Percentiles rank a stretch among this genome's conserved stretches.
phyloP scores from a whole-genome alignment of 169 alveolate genomes.

The Ichthyophthirius multifiliis region DNA sequence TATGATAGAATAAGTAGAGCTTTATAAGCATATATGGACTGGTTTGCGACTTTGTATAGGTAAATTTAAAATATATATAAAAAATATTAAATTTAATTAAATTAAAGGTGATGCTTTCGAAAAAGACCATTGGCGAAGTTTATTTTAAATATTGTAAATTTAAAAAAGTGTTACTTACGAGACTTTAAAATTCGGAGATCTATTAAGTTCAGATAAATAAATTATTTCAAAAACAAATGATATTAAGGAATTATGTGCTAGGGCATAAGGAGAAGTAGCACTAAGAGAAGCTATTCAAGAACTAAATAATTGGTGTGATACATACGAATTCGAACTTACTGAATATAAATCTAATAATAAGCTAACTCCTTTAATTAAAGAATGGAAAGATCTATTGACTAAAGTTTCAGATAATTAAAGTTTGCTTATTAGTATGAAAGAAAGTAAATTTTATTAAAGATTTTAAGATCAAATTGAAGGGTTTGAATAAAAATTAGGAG shows the following conservation, averaged over 20 bases:
- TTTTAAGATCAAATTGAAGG: conserved; percentile 88
- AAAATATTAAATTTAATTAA: too few species aligned
- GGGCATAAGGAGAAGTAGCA: conserved; percentile 94
- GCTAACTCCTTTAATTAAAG: conserved; percentile 88
- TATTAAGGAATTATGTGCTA: conserved; percentile 86
- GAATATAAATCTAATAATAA: conserved; percentile 81
- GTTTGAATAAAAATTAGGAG: conserved; percentile 84
- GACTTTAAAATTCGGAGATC: conserved; percentile 77
- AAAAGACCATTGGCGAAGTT: conserved; percentile 91
- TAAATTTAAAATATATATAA: too few species aligned
- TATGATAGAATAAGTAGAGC: conserved; percentile 68
- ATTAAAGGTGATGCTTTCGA: conserved; percentile 93
- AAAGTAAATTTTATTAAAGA: conserved; percentile 77
- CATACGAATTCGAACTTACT: conserved; percentile 84
- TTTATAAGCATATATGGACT: background rate
- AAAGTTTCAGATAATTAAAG: conserved; percentile 90
- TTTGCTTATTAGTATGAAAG: conserved; percentile 82
- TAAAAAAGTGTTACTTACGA: conserved; percentile 83
- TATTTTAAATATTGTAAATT: conserved; percentile 80
- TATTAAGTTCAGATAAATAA: conserved; percentile 66
- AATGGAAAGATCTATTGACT: conserved; percentile 92
- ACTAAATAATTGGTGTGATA: conserved; percentile 91
- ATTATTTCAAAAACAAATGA: conserved; percentile 73
- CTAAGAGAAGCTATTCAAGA: conserved; percentile 92
- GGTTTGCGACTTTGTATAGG: background rate